Evolutionary conservation across 805 yeast species (phyloP), one percentile per base, ranked within the genome.

Genomic region (Candida vaughaniae): DNA sequence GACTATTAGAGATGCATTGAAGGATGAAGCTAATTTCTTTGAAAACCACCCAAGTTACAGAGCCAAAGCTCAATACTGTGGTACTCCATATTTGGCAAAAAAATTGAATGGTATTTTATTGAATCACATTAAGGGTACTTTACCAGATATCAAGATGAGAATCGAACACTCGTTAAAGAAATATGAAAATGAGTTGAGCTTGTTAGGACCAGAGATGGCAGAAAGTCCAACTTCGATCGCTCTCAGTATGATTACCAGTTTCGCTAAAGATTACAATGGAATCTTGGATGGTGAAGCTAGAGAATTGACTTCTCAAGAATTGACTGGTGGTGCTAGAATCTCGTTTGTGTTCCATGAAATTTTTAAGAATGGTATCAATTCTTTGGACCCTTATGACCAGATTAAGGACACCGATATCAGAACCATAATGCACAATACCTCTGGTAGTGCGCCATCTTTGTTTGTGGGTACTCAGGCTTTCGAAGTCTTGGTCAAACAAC

Each of bases 391-490:
- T 34, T 93, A 88, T 60, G 97, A 91, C 58, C 95, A 89, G 62
- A 89, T 91, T 53, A 87, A 88, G 64, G 97, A 91, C 58, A 82
- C 87, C 20, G 99, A 91, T 60, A 91, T 91, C 55, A 80, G 99
- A 66, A 91, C 98, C 14, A 93, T 93, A 47, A 84, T 91, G 83
- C 91, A 93, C 70, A 91, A 91, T 63, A 85, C 97, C 29, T 85
- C 96, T 6, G 99, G 99, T 54, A 84, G 96, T 22, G 81, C 98
- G 2, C 98, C 99, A 10, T 86, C 96, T 4, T 71, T 91, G 53
- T 91, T 91, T 67, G 98, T 91, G 43, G 98, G 98, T 16, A 91
- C 98, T 7, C 93, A 88, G 53, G 97, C 97, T 0, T 91, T 91
- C 62, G 99, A 93, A 62, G 95, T 90, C 14, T 77, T 90, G 45